Conservation (phyloP, 208 protist species). For the Leishmania guyanensis region DNA sequence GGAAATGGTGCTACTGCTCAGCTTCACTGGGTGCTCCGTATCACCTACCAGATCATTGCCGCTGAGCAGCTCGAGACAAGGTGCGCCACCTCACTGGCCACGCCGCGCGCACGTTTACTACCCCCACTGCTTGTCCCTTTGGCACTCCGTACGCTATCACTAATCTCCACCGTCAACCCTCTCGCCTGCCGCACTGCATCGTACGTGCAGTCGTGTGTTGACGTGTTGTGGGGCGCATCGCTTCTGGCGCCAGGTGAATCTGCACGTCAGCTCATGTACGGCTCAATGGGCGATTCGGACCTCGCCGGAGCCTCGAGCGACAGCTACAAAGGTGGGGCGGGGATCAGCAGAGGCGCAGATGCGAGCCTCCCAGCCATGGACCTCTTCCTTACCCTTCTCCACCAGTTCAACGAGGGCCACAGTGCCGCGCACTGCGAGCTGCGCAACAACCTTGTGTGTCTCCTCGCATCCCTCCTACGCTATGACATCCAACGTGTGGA, state of each 20-base stretch:
- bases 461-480: slow-evolving; percentile 53
- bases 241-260: slow-evolving; percentile 40
- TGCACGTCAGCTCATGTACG: slow-evolving; percentile 45
- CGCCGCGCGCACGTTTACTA: slow-evolving; percentile 2
- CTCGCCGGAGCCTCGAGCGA: neutral
- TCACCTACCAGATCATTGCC: slow-evolving; percentile 24
- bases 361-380: slow-evolving; percentile 44
- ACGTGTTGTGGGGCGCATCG: slow-evolving; percentile 57
- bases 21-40: slow-evolving; percentile 32
- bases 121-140: slow-evolving; percentile 18
- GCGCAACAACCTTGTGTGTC: slow-evolving; percentile 61
- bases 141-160: slow-evolving; percentile 36
- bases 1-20: slow-evolving; percentile 6
- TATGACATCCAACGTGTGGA: slow-evolving; percentile 27
- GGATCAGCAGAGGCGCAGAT: neutral
- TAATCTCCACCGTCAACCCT: slow-evolving; percentile 29
- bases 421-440: slow-evolving; percentile 58
- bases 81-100: neutral
- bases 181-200: slow-evolving; percentile 37
- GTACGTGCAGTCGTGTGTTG: slow-evolving; percentile 52
- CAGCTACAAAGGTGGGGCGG: neutral
- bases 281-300: neutral
- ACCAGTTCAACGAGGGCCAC: slow-evolving; percentile 61
- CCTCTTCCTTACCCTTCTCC: slow-evolving; percentile 54
- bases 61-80: slow-evolving; percentile 18